Evolutionary conservation across 306 rosid genomes (phyloP), one percentile per base, ranked within the genome.

Genomic region (Styphnolobium japonicum): DNA sequence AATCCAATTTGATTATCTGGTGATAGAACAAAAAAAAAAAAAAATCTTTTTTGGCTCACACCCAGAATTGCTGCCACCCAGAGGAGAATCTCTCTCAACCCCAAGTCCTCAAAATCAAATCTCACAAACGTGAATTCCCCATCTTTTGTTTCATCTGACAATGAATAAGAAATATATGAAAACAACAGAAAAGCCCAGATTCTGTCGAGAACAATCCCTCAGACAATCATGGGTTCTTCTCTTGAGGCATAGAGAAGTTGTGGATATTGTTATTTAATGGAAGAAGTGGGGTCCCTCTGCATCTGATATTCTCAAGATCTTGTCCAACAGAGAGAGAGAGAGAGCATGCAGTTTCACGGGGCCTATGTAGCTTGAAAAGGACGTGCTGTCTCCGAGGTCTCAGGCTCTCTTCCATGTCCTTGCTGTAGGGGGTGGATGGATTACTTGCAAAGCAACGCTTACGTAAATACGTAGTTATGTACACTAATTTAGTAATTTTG

Each of bases 291-390:
- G 87, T 79, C 86, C 23, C 33, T 76, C 12, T 48, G 74, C 22
- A 29, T 79, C 45, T n/a, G 61, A 80, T 55, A 67, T 84, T 75
- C 83, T 8, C 45, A 42, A 66, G 88, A 83, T 89, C 94, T 88
- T 89, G 83, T 88, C 97, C 88, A 10, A 60, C 34, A 60, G 7
- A 15, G 15, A 33, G 45, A 51, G 9, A 18, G 19, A 36, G 37
- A 43, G 19, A 29, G 7, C 48, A 67, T 8, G 33, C 19, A 68
- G 16, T 27, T 43, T 75, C 80, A 27, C 73, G 37, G 27, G 25
- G 55, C 42, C 67, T 8, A 16, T 37, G 77, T 21, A 0, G 0
- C 7, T 43, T 69, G 77, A 81, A 53, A 84, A n/a, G 6, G 85
- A 78, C 55, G 67, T 64, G 4, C 52, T 4, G 40, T 10, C 46